Evolutionary conservation across 108 stramenopile genomes (phyloP), one percentile per base, ranked within the genome.

Genomic region (Cyclotella choctawhatcheeana): DNA sequence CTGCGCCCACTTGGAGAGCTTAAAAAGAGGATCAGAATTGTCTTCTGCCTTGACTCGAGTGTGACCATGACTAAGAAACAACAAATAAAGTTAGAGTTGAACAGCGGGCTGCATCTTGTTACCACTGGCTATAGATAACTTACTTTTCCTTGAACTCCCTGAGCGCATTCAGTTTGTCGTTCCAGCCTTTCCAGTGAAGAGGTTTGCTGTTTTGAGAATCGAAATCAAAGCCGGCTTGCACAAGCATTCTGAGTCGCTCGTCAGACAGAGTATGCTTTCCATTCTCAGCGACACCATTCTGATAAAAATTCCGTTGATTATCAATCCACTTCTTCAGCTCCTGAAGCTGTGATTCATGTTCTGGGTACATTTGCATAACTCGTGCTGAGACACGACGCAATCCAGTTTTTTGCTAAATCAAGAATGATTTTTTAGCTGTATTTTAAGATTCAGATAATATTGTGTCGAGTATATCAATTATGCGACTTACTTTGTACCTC

Each of bases 1-100:
- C 7, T 67, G 30, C 10, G 68, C 73, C 73, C 73, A 74, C 32
- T 67, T 74, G 52, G 32, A 54, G 6, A 74, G 55, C 22, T 26
- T 34, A n/a, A 31, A 18, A 35, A 48, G 58, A 56, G 29, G 21
- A 51, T 71, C 69, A 21, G 30, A 58, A 22, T 58, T 20, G 14
- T 51, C 59, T 3, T 21, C 34, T 17, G 2, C 2, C 52, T 67
- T 67, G 4, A 71, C 69, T 22, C 69, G 69, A 7, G 59, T 61
- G 30, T 71, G 59, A 16, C 69, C 69, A 20, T 40, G 17, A 24
- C 40, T 61, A 61, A 24, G 35, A 51, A 51, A 51, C 17, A 51
- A 21, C 18, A 5, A 21, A 6, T 51, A 14, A 51, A 51, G n/a
- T 51, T 8, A 34, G 32, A 34, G 29, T 2, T 27, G 16, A 44